Percentiles rank a stretch among this genome's conserved stretches.
These are phyloP conservation scores for peach (Prunus persica) DNA, from an alignment of 306 rosid genomes.

Conservation along the genomic window Prunus_persica_NCBIv2 NC_034009.1:12597501-12598000, in stretches of 20 bases:
- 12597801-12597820: conserved; percentile 83
- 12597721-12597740: no score
- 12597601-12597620: conserved; percentile 59
- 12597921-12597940: conserved; percentile 70
- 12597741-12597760: no score
- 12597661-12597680: conserved; percentile 68
- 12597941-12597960: conserved; percentile 66
- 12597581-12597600: conserved; percentile 59
- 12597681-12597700: neutral
- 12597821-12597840: conserved; percentile 66
- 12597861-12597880: conserved; percentile 79
- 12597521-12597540: no score
- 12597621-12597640: conserved; percentile 50
- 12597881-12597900: conserved; percentile 84
- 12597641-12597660: conserved; percentile 80
- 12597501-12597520: no score
- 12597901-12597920: conserved; percentile 78
- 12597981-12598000: conserved; percentile 71
- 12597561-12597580: conserved; percentile 69
- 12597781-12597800: conserved; percentile 57
- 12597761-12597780: neutral
- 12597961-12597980: conserved; percentile 87
- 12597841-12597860: conserved; percentile 76
- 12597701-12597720: neutral
- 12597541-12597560: conserved; percentile 13